phyloP scores from a whole-genome alignment of 768 basidiomycete genomes.

The Rubroboletus satanas region DNA sequence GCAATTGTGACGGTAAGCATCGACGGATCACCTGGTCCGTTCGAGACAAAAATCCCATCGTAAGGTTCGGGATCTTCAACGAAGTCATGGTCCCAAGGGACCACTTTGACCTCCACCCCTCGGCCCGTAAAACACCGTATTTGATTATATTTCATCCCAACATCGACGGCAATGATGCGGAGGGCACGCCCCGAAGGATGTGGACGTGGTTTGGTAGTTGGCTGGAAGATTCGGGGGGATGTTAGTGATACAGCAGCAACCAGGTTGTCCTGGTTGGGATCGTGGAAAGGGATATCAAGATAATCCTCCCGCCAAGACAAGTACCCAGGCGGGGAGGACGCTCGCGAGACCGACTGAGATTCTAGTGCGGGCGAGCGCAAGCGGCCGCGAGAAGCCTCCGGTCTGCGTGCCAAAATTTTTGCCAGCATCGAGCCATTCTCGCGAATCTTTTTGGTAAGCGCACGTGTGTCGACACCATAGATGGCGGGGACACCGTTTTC shows the following conservation, averaged over 20 bases:
- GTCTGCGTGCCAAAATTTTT: slow-evolving; percentile 66
- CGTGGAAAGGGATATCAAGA: slow-evolving; percentile 74
- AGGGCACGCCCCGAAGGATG: slow-evolving; percentile 80
- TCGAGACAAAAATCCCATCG: slow-evolving; percentile 95
- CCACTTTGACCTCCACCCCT: slow-evolving; percentile 93
- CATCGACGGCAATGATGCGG: slow-evolving; percentile 88
- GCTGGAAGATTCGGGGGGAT: slow-evolving; percentile 64
- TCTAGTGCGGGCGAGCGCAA: slow-evolving; percentile 33
- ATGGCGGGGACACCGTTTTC: slow-evolving; percentile 93
- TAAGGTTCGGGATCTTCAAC: slow-evolving; percentile 72
- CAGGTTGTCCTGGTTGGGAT: slow-evolving; percentile 87
- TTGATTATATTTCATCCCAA: slow-evolving; percentile 99
- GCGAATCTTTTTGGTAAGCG: slow-evolving; percentile 92
- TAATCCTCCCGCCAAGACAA: slow-evolving; percentile 81
- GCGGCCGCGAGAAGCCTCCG: slow-evolving; percentile 40
- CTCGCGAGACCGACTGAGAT: slow-evolving; percentile 42
- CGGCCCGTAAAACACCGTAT: slow-evolving; percentile 92
- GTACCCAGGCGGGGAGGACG: slow-evolving; percentile 50
- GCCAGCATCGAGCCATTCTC: slow-evolving; percentile 94
- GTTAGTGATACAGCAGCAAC: slow-evolving; percentile 84
- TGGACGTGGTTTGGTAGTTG: slow-evolving; percentile 48
- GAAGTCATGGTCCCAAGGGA: slow-evolving; percentile 97
- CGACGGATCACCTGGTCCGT: slow-evolving; percentile 96
- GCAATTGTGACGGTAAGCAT: slow-evolving; percentile 71
- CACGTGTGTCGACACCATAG: slow-evolving; percentile 94